phyloP scores from a whole-genome alignment of 2,329 filamentous ascomycete genomes.

The Capronia epimyces region DNA sequence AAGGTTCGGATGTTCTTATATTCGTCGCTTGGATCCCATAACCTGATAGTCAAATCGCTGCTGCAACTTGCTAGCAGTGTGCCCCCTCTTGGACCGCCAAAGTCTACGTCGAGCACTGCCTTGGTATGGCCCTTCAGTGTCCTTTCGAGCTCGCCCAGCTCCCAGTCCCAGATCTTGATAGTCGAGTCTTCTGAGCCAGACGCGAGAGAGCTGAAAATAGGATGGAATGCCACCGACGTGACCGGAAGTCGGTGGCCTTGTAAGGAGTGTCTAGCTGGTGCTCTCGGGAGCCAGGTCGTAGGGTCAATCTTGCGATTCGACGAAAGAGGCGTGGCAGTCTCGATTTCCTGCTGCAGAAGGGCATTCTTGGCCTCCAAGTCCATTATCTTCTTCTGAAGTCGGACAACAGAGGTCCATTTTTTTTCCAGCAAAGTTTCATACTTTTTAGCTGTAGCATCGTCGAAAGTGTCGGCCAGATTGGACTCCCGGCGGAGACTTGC shows the following conservation, averaged over 20 bases:
- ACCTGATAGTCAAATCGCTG: slow-evolving; percentile 85
- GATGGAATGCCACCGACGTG: slow-evolving; percentile 87
- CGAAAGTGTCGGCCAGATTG: slow-evolving; percentile 67
- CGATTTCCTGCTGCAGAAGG: slow-evolving; percentile 73
- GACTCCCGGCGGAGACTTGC: slow-evolving; percentile 70
- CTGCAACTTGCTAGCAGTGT: slow-evolving; percentile 78
- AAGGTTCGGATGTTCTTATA: slow-evolving; percentile 94
- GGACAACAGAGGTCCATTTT: slow-evolving; percentile 96
- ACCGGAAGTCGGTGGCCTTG: slow-evolving; percentile 77
- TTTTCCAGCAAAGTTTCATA: slow-evolving; percentile 93
- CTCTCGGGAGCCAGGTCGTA: slow-evolving; percentile 75
- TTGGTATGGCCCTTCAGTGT: slow-evolving; percentile 91
- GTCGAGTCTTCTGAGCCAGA: slow-evolving; percentile 88
- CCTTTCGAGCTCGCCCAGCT: slow-evolving; percentile 80
- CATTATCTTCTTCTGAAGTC: slow-evolving; percentile 97
- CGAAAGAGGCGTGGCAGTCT: slow-evolving; percentile 73
- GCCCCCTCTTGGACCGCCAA: slow-evolving; percentile 74
- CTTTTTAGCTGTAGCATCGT: slow-evolving; percentile 79
- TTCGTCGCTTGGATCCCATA: slow-evolving; percentile 87
- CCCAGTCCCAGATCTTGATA: slow-evolving; percentile 98
- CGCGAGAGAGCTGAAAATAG: slow-evolving; percentile 81
- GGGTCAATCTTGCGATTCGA: slow-evolving; percentile 78
- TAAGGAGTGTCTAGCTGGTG: slow-evolving; percentile 73
- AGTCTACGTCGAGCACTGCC: slow-evolving; percentile 82
- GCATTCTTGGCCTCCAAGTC: slow-evolving; percentile 75